Conservation (phyloP, 1,139 yeast genomes). For the Suhomyces guaymorum region DNA sequence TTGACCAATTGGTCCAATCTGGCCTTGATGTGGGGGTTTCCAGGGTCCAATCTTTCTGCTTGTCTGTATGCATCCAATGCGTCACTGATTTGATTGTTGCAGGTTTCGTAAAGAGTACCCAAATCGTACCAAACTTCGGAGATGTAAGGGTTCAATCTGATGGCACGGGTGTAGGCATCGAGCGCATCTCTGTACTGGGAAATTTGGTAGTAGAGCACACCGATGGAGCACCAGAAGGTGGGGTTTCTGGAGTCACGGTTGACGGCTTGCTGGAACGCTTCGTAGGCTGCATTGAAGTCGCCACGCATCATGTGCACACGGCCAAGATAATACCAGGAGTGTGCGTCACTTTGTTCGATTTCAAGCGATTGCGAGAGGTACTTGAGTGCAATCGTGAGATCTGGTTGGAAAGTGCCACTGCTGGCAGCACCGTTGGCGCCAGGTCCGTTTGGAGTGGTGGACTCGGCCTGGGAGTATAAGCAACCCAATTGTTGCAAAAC, state of each 20-base stretch:
- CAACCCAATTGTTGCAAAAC: conserved; percentile 96
- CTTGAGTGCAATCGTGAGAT: conserved; percentile 79
- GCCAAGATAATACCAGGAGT: conserved; percentile 95
- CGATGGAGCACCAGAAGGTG: conserved; percentile 98
- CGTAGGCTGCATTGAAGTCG: conserved; percentile 94
- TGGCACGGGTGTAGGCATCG: conserved; percentile 96
- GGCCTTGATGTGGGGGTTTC: conserved; percentile 89
- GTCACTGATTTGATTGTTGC: conserved; percentile 91
- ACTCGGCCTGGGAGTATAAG: conserved; percentile 80
- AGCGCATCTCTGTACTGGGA: conserved; percentile 95
- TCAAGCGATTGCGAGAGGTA: conserved; percentile 85
- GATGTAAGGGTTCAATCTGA: conserved; percentile 90
- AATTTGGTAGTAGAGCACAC: conserved; percentile 93
- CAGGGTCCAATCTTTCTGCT: conserved; percentile 93
- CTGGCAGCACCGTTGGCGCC: conserved; percentile 37
- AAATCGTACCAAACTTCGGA: conserved; percentile 98
- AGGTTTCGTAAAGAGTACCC: conserved; percentile 94
- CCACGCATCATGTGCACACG: conserved; percentile 96
- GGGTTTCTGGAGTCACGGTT: conserved; percentile 95
- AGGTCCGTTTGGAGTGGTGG: conserved; percentile 21
- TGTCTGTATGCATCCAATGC: conserved; percentile 96
- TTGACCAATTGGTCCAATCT: conserved; percentile 82
- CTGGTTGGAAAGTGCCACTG: conserved; percentile 49
- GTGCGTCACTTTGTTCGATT: conserved; percentile 88
- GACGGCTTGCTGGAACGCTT: conserved; percentile 98